Percentiles rank a stretch among this genome's conserved stretches.
phyloP scores from a whole-genome alignment of 78 protist genomes.

The slime mould (Dictyostelium discoideum) region DNA sequence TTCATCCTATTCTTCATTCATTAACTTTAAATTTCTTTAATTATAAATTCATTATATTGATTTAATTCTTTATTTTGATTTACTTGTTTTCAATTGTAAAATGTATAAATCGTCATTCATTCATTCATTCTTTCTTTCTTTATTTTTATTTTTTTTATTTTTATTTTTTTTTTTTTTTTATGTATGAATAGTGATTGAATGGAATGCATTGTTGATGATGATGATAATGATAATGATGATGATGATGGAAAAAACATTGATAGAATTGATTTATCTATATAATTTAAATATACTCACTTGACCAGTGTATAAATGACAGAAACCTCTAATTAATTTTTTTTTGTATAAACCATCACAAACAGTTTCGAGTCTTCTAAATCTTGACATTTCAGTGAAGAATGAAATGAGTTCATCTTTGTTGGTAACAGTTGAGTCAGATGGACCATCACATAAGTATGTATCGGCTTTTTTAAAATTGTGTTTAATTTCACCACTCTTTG shows the following conservation, averaged over 20 bases:
- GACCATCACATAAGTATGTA: conserved; percentile 68
- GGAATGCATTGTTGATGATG: not conserved
- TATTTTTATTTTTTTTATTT: too few relatives aligned
- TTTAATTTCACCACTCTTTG: conserved; percentile 63
- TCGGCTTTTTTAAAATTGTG: conserved; percentile 34
- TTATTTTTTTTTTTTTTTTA: too few relatives aligned
- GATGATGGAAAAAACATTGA: not conserved
- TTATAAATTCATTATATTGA: too few relatives aligned
- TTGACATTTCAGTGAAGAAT: conserved; percentile 73
- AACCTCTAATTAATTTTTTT: conserved; percentile 94
- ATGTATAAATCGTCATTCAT: too few relatives aligned
- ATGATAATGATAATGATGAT: not conserved
- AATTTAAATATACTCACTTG: conserved; percentile 80
- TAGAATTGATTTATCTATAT: not conserved
- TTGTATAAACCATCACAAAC: conserved; percentile 90
- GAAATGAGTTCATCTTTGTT: conserved; percentile 55
- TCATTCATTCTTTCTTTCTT: too few relatives aligned
- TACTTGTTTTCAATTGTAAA: too few relatives aligned
- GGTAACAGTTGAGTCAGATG: conserved; percentile 58
- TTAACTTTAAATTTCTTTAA: too few relatives aligned
- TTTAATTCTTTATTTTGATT: too few relatives aligned
- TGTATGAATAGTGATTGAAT: too few relatives aligned
- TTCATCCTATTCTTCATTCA: not conserved
- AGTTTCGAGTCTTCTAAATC: conserved; percentile 79
- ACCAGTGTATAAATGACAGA: conserved; percentile 97